Evolutionary conservation across 768 basidiomycete species (phyloP).

Genomic region (Termitomyces sp.): DNA sequence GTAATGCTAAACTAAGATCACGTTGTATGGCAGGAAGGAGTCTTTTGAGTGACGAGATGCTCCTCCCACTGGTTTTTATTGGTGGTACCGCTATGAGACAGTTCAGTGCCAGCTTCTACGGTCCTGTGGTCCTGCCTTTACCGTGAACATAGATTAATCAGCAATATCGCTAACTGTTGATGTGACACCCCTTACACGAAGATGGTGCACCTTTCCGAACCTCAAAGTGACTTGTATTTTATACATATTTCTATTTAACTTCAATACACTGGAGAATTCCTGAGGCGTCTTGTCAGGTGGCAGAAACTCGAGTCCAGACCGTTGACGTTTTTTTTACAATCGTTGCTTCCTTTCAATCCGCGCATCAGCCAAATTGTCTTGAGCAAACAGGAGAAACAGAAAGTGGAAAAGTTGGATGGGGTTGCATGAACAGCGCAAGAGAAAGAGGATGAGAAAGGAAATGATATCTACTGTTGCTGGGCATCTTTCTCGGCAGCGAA

Average conservation of each 20-base stretch:
- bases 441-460: background rate
- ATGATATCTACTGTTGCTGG: conserved; percentile 17
- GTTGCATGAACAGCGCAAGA: background rate
- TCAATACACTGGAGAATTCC: background rate
- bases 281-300: background rate
- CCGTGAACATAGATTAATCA: too few species aligned
- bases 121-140: too few species aligned
- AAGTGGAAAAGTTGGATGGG: background rate
- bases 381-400: conserved; percentile 6
- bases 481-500: conserved; percentile 75
- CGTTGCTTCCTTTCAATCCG: conserved; percentile 14
- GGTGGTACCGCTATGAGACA: too few species aligned
- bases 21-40: too few species aligned
- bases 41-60: too few species aligned
- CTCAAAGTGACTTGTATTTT: background rate
- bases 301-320: background rate
- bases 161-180: background rate
- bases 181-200: background rate
- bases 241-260: conserved; percentile 8
- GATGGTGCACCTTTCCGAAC: background rate
- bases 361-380: conserved; percentile 5
- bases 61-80: too few species aligned
- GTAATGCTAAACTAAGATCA: too few species aligned
- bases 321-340: conserved; percentile 11
- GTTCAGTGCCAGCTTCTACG: too few species aligned